phyloP scores from a whole-genome alignment of 2,329 filamentous ascomycete genomes.

The Pseudogymnoascus sp. region DNA sequence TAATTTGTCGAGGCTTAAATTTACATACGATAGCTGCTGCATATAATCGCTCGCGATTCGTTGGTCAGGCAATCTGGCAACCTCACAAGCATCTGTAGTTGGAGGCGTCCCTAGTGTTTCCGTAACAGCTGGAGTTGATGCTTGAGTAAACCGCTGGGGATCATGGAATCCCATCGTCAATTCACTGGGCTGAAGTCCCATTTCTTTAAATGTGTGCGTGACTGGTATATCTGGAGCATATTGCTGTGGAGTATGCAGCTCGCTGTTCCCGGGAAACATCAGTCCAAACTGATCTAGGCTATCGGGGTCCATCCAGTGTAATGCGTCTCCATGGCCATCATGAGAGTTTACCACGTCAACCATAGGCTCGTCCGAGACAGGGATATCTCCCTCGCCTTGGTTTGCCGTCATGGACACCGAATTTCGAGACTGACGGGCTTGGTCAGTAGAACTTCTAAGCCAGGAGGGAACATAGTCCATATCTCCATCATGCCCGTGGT shows the following conservation, averaged over 20 bases:
- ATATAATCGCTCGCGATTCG: background rate
- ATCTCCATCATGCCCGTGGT: background rate
- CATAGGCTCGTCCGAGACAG: background rate
- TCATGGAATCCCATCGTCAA: background rate
- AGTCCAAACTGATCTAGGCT: background rate
- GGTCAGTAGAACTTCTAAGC: background rate
- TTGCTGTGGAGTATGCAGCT: background rate
- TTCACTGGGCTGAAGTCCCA: background rate
- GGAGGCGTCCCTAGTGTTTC: background rate
- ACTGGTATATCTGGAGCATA: background rate
- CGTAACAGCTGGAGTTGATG: background rate
- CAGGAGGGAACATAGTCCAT: background rate
- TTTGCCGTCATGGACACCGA: background rate
- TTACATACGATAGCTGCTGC: constrained; percentile 4
- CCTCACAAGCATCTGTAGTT: background rate
- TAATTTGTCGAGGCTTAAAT: background rate
- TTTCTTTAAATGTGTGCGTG: background rate
- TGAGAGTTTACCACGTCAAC: background rate
- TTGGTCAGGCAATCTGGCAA: background rate
- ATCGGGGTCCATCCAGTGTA: background rate
- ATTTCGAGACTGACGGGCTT: background rate
- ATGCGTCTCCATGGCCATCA: background rate
- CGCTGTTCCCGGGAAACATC: background rate
- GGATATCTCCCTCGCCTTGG: background rate
- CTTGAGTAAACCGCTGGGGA: background rate